phyloP scores from a whole-genome alignment of 306 rosid genomes.

The Vicia sativa region DNA sequence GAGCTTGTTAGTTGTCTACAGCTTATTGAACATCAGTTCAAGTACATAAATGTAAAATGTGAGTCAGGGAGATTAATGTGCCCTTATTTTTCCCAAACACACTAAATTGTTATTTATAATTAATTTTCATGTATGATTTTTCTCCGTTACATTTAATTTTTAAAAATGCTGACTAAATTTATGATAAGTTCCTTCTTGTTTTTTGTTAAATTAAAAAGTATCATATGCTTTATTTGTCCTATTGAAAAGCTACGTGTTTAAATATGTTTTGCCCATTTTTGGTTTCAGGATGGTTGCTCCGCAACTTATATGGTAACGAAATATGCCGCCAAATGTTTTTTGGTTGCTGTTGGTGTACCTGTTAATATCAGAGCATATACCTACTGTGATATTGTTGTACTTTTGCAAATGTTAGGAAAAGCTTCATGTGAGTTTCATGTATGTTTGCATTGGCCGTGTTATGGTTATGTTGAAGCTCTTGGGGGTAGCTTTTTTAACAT shows the following conservation, averaged over 20 bases:
- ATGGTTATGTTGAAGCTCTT: too few relatives aligned
- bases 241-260: conserved; percentile 5
- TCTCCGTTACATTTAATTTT: not conserved
- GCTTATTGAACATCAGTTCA: conserved; percentile 13
- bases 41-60: not conserved
- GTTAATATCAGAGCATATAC: conserved; percentile 4
- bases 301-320: not conserved
- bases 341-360: conserved; percentile 6
- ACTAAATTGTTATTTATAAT: conserved; percentile 5
- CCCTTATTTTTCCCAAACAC: conserved; percentile 10
- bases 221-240: conserved; percentile 6
- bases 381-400: not conserved
- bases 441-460: too few relatives aligned
- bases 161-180: not conserved
- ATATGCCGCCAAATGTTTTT: conserved; percentile 4
- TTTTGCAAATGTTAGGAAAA: conserved; percentile 1
- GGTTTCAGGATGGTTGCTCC: not conserved
- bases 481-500: too few relatives aligned
- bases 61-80: conserved; percentile 18
- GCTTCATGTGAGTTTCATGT: not conserved
- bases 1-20: not conserved
- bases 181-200: not conserved
- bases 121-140: conserved; percentile 8
- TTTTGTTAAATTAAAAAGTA: conserved; percentile 19
- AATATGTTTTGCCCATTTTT: not conserved